A percentile compares a stretch with the other conserved stretches of the same genome.
Conservation (phyloP, 2,329 filamentous ascomycete species). For the Ceratocystis albifundus region DNA sequence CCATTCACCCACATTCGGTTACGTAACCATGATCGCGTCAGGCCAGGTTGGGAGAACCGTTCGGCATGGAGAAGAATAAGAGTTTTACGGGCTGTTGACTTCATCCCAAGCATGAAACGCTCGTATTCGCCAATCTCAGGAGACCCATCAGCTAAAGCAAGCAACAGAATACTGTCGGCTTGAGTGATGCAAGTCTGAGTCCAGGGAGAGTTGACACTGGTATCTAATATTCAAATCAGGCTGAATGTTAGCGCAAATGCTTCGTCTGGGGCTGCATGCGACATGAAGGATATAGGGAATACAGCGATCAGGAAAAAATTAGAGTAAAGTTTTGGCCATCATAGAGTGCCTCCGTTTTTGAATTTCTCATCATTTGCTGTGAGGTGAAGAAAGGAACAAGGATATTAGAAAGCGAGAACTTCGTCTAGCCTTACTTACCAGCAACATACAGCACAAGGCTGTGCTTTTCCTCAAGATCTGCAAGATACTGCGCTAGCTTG, state of each 20-base stretch:
- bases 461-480: conserved; percentile 94
- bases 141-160: conserved; percentile 81
- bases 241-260: conserved; percentile 16
- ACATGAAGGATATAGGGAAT: conserved; percentile 18
- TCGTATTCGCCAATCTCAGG: conserved; percentile 92
- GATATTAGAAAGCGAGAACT: conserved; percentile 5
- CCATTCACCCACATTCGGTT: conserved; percentile 98
- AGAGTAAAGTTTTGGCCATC: conserved; percentile 47
- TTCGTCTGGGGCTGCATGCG: conserved; percentile 27
- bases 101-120: conserved; percentile 89
- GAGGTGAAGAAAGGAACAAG: conserved; percentile 3
- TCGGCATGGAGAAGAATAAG: conserved; percentile 83
- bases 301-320: conserved; percentile 53
- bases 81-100: conserved; percentile 89
- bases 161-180: conserved; percentile 87
- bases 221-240: conserved; percentile 45
- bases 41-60: conserved; percentile 69
- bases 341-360: conserved; percentile 38
- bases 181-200: conserved; percentile 96
- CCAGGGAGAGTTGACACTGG: conserved; percentile 93
- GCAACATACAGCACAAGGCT: conserved; percentile 91
- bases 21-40: conserved; percentile 79
- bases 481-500: conserved; percentile 88
- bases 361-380: conserved; percentile 42
- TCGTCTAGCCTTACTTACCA: conserved; percentile 37